Conservation (phyloP, 805 yeast species). For the Monosporozyma unispora region DNA sequence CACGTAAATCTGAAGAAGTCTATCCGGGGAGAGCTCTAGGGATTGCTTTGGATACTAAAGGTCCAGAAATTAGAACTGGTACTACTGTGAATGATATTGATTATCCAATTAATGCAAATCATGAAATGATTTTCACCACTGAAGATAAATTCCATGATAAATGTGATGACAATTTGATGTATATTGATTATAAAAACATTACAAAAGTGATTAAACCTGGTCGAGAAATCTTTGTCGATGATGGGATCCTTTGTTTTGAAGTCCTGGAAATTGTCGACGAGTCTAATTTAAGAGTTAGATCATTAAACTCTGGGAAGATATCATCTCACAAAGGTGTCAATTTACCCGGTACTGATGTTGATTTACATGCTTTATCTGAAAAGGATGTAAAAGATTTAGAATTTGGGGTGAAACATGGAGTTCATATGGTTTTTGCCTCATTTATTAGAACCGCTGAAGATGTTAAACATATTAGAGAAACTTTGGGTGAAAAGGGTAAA, state of each 20-base stretch:
- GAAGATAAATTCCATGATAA: constrained; percentile 63
- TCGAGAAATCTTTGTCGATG: constrained; percentile 88
- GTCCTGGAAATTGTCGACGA: constrained; percentile 77
- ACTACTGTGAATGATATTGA: constrained; percentile 73
- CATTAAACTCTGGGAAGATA: constrained; percentile 90
- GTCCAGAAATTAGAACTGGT: constrained; percentile 99
- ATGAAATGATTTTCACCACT: constrained; percentile 88
- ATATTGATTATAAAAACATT: constrained; percentile 89
- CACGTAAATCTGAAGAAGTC: constrained; percentile 83
- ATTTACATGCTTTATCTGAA: constrained; percentile 93
- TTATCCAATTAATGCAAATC: constrained; percentile 72
- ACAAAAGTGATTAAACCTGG: constrained; percentile 85
- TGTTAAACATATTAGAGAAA: constrained; percentile 80
- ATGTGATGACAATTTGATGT: constrained; percentile 77
- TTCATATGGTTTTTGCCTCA: constrained; percentile 97
- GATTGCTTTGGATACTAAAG: constrained; percentile 97
- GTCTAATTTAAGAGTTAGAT: constrained; percentile 71
- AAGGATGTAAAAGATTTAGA: constrained; percentile 87
- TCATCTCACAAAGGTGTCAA: constrained; percentile 98
- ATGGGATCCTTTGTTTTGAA: constrained; percentile 93
- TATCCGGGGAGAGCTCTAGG: constrained; percentile 95
- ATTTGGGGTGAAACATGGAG: constrained; percentile 95
- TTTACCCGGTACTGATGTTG: constrained; percentile 97
- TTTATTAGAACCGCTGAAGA: constrained; percentile 93
- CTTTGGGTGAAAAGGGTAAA: constrained; percentile 93